A percentile compares a stretch with the other conserved stretches of the same genome.
phyloP scores from a whole-genome alignment of 2,329 filamentous ascomycete species.

The Aspergillus neoniger region DNA sequence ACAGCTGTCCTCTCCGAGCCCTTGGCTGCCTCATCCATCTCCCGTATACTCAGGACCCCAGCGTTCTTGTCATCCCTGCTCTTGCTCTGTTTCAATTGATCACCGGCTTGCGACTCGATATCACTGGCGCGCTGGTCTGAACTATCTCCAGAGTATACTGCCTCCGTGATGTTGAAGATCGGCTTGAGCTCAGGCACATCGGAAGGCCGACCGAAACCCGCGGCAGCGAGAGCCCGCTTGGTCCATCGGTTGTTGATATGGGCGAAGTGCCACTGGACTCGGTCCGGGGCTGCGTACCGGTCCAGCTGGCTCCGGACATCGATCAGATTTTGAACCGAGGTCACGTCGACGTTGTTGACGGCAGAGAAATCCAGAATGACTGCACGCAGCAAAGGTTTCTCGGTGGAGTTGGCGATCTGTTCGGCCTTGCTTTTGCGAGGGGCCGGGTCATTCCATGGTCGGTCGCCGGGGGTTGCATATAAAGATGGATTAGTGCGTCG shows the following conservation, averaged over 20 bases:
- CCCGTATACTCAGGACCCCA: neutral
- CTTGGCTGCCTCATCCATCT: neutral
- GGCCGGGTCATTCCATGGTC: conserved; percentile 93
- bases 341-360: conserved; percentile 91
- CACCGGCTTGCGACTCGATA: neutral
- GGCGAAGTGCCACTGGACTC: conserved; percentile 74
- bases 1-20: neutral
- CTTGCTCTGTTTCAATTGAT: neutral
- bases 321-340: conserved; percentile 85
- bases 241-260: conserved; percentile 92
- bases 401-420: conserved; percentile 48
- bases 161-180: neutral
- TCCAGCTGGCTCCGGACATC: conserved; percentile 93
- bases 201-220: conserved; percentile 68
- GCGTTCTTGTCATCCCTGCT: neutral
- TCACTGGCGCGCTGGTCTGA: neutral
- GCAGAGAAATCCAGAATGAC: conserved; percentile 89
- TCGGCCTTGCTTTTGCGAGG: conserved; percentile 54
- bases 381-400: conserved; percentile 72
- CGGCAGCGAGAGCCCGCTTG: conserved; percentile 81
- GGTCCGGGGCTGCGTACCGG: conserved; percentile 68
- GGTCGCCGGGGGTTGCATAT: conserved; percentile 68
- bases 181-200: neutral
- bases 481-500: conserved; percentile 75
- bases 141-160: no score